phyloP scores from a whole-genome alignment of 2,329 filamentous ascomycete genomes.

The Albifimbria verrucaria region DNA sequence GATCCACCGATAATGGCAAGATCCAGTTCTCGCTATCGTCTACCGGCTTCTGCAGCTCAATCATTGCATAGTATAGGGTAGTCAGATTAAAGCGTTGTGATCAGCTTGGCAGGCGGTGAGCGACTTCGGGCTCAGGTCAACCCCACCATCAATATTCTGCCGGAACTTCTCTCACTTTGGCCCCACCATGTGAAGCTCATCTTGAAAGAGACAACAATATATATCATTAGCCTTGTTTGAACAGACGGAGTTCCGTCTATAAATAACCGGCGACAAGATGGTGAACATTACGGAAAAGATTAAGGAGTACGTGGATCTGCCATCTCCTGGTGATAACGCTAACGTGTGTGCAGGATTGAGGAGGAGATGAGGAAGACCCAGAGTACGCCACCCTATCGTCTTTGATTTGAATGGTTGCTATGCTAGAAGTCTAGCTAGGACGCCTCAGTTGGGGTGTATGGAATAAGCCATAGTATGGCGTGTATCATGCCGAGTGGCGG shows the following conservation, averaged over 20 bases:
- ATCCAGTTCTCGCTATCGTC: too few relatives aligned
- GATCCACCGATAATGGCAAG: too few relatives aligned
- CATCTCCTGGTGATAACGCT: conserved; percentile 8
- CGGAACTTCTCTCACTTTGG: conserved; percentile 1
- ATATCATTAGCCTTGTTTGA: neutral
- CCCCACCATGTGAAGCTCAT: conserved; percentile 6
- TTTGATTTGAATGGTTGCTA: too few relatives aligned
- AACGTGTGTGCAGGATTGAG: conserved; percentile 72
- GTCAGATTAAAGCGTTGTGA: conserved; percentile 3
- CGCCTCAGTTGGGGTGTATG: too few relatives aligned
- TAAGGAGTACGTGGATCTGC: conserved; percentile 72
- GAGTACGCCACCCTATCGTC: conserved; percentile 62
- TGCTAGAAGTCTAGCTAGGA: too few relatives aligned
- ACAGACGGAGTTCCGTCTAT: conserved; percentile 26
- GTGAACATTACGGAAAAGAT: conserved; percentile 99
- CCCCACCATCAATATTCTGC: conserved; percentile 12
- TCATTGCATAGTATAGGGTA: too few relatives aligned
- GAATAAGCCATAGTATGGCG: too few relatives aligned
- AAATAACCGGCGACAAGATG: conserved; percentile 57
- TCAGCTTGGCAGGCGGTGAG: conserved; percentile 13
- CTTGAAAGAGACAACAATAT: neutral
- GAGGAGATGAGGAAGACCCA: conserved; percentile 99
- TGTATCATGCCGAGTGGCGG: too few relatives aligned
- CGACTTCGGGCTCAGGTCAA: neutral
- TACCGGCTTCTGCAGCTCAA: too few relatives aligned